Base-by-base conservation (phyloP, 164 flowering plant species). In the Umbellularia californica region DNA sequence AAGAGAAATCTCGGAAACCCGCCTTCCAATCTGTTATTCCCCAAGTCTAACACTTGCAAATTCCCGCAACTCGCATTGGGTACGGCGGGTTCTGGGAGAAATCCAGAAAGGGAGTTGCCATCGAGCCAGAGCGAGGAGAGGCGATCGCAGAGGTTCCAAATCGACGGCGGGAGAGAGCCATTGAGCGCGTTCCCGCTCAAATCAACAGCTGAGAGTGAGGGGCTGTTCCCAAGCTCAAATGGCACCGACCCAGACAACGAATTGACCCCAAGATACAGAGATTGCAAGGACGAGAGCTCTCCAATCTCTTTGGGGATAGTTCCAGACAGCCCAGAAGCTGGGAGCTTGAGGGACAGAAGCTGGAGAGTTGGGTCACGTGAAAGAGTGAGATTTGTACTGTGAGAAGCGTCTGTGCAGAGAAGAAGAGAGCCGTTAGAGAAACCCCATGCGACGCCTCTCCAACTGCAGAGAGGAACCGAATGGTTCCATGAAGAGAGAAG, bases 121-220 rank as follows among this genome's bases (percentile, higher is more conserved):
- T 83, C 88, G 72, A 95, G 72, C 75, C 88, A 71, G 58, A 95
- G 81, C 47, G 90, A 87, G 72, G 85, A 88, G 27, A 95, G 90
- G 25, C 81, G 72, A 35, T 86, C 92, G 78, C 99, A 95, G 41
- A 95, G 88, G 77, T 95, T 95, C 99, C 99, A 93, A n/a, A 93
- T 83, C 0, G 99, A 93, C 25, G 95, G 84, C 5, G 97, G 84
- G 7, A 95, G 74, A 67, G 83, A 65, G 69, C 95, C 99, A 72
- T 25, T 77, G 7, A 95, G 79, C 73, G 80, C 75, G 77, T 95
- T 95, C 27, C 76, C 78, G 30, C 90, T 68, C 80, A 95, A 88
- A 87, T 93, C 95, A 79, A 95, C 71, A 33, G 89, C 89, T 52
- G 91, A 75, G 35, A 95, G 87, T 20, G 95, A 90, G 70, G 92